Evolutionary conservation across 176 grass and related monocot genomes (phyloP).

Genomic region (Themeda triandra): DNA sequence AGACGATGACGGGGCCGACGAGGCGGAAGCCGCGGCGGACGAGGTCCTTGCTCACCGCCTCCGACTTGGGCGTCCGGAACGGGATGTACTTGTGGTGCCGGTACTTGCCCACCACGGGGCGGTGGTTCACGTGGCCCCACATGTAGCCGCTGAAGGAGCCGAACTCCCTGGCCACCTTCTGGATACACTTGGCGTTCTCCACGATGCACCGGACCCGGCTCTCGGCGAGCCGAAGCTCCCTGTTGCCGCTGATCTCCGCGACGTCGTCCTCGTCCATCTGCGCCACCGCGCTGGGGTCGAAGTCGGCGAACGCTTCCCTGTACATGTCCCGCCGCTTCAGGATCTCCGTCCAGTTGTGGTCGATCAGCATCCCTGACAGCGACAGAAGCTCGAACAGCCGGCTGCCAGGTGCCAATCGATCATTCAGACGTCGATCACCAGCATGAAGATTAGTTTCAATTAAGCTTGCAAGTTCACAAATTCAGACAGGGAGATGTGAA

Average conservation of each 20-base stretch:
- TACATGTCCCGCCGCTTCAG: constrained; percentile 79
- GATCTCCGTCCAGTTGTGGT: constrained; percentile 96
- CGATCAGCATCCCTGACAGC: constrained; percentile 92
- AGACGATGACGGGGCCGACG: constrained; percentile 89
- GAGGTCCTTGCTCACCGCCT: constrained; percentile 89
- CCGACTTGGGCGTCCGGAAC: constrained; percentile 84
- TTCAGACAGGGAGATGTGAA: background rate
- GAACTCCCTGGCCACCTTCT: constrained; percentile 79
- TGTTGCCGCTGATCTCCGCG: constrained; percentile 49
- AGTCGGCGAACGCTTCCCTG: constrained; percentile 71
- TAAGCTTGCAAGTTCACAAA: too few species aligned
- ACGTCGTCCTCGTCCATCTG: constrained; percentile 73
- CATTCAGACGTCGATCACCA: too few species aligned
- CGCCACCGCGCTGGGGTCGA: constrained; percentile 57
- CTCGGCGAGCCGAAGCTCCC: constrained; percentile 79
- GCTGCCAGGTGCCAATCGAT: background rate
- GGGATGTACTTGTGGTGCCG: constrained; percentile 70
- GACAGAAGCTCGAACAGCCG: constrained; percentile 81
- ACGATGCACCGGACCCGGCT: constrained; percentile 78
- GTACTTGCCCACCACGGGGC: constrained; percentile 67
- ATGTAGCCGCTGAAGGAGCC: constrained; percentile 93
- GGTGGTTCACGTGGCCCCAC: constrained; percentile 93
- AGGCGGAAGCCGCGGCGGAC: constrained; percentile 77
- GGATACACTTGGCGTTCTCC: constrained; percentile 90
- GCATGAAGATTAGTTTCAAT: background rate